Evolutionary conservation across 768 basidiomycete genomes (phyloP).

Genomic region (Kwoniella mangroviensis): DNA sequence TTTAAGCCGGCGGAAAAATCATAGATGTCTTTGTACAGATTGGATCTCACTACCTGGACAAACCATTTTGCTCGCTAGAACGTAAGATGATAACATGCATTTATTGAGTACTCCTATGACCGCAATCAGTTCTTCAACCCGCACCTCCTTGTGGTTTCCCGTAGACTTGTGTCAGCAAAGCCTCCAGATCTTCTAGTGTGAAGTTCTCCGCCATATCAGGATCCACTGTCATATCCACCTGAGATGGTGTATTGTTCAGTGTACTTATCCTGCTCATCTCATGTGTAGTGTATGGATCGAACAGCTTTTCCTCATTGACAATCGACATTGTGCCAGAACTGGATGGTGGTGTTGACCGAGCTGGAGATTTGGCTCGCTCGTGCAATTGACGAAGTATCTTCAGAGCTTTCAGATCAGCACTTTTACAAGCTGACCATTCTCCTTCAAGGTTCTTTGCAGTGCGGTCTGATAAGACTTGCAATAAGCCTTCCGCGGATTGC

Average conservation of each 20-base stretch:
- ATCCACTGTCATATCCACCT: neutral
- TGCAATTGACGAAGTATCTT: conserved; percentile 4
- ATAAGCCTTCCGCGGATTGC: conserved; percentile 3
- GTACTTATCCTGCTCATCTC: conserved; percentile 1
- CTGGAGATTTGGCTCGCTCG: conserved; percentile 3
- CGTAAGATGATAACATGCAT: too few species aligned
- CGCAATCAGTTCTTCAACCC: too few species aligned
- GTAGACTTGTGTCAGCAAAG: conserved; percentile 17
- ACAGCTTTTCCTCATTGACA: neutral
- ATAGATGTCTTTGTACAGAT: too few species aligned
- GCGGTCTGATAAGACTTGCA: conserved; percentile 10
- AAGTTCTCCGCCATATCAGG: neutral
- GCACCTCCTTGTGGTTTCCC: neutral
- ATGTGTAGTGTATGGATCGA: conserved; percentile 15
- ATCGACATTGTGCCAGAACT: neutral
- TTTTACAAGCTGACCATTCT: neutral
- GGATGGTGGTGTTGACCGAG: neutral
- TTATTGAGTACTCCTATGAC: too few species aligned
- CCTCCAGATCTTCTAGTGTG: conserved; percentile 18
- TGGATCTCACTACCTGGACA: too few species aligned
- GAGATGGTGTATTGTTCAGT: neutral
- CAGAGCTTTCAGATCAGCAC: conserved; percentile 10
- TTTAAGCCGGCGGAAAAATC: neutral
- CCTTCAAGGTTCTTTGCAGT: neutral
- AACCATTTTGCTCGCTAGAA: too few species aligned